Base-by-base conservation (phyloP, 768 basidiomycete species). In the Podaxis pistillaris region DNA sequence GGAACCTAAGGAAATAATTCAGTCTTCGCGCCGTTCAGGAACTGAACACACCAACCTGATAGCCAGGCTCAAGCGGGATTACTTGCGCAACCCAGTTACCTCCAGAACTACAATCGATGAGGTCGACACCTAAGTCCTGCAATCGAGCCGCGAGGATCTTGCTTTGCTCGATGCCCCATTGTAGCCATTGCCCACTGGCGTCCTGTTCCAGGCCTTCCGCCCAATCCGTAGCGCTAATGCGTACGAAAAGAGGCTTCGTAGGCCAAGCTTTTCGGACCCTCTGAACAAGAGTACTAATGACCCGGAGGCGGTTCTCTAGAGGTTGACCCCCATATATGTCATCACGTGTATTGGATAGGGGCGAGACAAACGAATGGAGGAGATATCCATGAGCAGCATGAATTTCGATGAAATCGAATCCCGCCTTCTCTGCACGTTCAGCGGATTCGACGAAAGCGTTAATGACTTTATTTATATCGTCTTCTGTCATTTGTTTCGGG, bases 91-190 rank as follows among this genome's bases (percentile, higher is more conserved):
- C 70, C 77, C 83, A 88, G 66, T 88, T 87, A 2, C 90, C 90
- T 13, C 89, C 91, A 2, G 81, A 80, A 44, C 83, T 86, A 53
- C 81, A 81, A 72, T 96, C 91, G 55, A 96, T 71, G n/a, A 96
- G 75, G 69, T 94, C 93, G 12, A 93, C 79, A 7, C 88, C 90
- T 4, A 86, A 65, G 59, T 84, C 78, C 67, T 82, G 71, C 68
- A 93, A 71, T 70, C 84, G 80, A 13, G 80, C 79, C 1, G 79
- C 79, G 33, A 87, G 79, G 37, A 86, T 68, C 36, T 78, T 86
- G 70, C 83, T 90, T 73, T 94, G 93, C 69, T 92, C 87, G 58
- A 92, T 77, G 9, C 91, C 92, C 90, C 91, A 91, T 57, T 85
- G 81, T 61, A 78, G 79, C 83, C 83, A 91, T 59, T 75, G 72